phyloP scores from a whole-genome alignment of 495 filamentous ascomycete genomes.

The Aspergillus saccharolyticus region DNA sequence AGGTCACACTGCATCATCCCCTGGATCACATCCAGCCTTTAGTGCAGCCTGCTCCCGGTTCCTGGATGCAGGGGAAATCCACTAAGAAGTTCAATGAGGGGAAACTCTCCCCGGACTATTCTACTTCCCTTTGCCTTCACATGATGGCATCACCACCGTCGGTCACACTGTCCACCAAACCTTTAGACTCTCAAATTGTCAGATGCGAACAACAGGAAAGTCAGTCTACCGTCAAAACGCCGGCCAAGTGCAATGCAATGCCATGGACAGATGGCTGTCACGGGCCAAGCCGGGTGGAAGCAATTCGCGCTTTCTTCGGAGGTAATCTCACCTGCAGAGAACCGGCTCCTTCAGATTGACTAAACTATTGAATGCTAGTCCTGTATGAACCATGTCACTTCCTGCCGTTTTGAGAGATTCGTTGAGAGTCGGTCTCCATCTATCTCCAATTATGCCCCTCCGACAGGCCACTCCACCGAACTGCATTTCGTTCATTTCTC shows the following conservation, averaged over 20 bases:
- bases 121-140: conserved; percentile 5
- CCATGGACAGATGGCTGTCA: background rate
- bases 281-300: no score
- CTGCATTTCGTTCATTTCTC: background rate
- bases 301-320: background rate
- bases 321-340: background rate
- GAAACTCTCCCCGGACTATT: background rate
- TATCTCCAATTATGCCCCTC: background rate
- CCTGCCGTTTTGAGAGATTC: background rate
- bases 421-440: background rate
- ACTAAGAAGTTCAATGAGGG: background rate
- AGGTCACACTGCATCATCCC: conserved; percentile 9
- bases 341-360: background rate
- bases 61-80: conserved; percentile 2
- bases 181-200: background rate
- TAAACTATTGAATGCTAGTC: background rate
- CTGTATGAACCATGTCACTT: background rate
- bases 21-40: background rate
- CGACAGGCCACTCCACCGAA: background rate
- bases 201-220: no score
- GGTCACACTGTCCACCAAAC: conserved; percentile 10
- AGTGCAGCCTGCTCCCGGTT: background rate
- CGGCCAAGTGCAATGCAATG: background rate
- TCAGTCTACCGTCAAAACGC: no score
- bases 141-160: conserved; percentile 17